Percentiles rank a stretch among this genome's conserved stretches.
phyloP scores from a whole-genome alignment of 768 basidiomycete genomes.

The Pleurotus eryngii region DNA sequence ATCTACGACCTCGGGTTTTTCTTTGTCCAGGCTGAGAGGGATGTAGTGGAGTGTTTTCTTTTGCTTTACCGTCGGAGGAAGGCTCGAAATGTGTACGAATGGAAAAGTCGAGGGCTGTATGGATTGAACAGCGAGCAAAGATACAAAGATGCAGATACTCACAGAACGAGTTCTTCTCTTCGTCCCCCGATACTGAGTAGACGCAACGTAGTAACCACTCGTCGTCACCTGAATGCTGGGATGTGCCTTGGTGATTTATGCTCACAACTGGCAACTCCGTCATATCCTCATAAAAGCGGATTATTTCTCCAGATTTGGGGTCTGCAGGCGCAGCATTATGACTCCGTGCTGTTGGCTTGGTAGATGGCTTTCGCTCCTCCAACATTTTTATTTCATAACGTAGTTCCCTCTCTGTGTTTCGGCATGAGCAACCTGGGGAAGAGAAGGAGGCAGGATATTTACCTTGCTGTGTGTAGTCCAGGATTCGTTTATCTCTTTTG shows the following conservation, averaged over 20 bases:
- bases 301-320: conserved; percentile 55
- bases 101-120: conserved; percentile 41
- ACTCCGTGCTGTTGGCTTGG: conserved; percentile 38
- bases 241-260: conserved; percentile 40
- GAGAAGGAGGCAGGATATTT: conserved; percentile 12
- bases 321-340: conserved; percentile 38
- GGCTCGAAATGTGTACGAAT: conserved; percentile 25
- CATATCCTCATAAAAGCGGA: conserved; percentile 82
- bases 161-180: not conserved
- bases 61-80: conserved; percentile 34
- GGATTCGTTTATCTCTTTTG: conserved; percentile 44
- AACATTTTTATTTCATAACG: conserved; percentile 49
- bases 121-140: conserved; percentile 33
- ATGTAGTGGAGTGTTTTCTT: conserved; percentile 53
- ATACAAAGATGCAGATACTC: conserved; percentile 8
- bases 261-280: conserved; percentile 73
- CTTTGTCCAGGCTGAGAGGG: conserved; percentile 64
- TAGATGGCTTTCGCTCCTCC: conserved; percentile 51
- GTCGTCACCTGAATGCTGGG: conserved; percentile 43
- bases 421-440: conserved; percentile 1
- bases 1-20: conserved; percentile 51
- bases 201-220: conserved; percentile 66
- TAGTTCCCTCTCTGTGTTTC: conserved; percentile 44
- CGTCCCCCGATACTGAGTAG: conserved; percentile 41
- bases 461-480: conserved; percentile 49